Base-by-base conservation (phyloP, 352 stramenopile species). In the Phytopythium kandeliae region DNA sequence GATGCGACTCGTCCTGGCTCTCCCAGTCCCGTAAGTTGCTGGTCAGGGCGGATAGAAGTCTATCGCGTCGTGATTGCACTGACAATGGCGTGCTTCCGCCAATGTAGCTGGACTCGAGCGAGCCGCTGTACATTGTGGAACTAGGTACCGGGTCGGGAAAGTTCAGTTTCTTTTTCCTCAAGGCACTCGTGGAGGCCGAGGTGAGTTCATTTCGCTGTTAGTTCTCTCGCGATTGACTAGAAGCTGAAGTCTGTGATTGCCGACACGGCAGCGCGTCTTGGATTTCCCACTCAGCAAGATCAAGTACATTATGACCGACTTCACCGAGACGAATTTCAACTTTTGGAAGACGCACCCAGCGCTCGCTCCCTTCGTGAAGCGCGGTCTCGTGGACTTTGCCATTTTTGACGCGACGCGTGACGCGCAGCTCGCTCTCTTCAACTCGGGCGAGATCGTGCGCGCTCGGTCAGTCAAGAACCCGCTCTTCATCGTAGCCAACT, bases 301-400 rank as follows among this genome's bases (percentile, higher is more conserved):
- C 51, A 79, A 91, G 40, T 98, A 97, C 73, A 83, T 98, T 38
- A 97, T 98, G 88, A 97, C 91, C 15, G 93, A 97, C 67, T 97
- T 97, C 54, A 97, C 88, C 13, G 74, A 95, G 62, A 75, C 78
- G 22, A 97, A 97, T 56, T 86, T 98, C 36, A 95, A 96, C 42
- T 98, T 97, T 42, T 97, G 92, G 90, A 85, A 84, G 57, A 83
- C 74, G 0, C 89, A 98, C 60, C 86, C 86, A 25, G 78, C 81
- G 28, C 58, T 97, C 24, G 74, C 74, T 12, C 78, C 83, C 3
- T 98, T 93, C 38, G 76, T 98, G 12, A 67, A 88, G 34, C 71
- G 67, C 25, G 90, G 89, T 1, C 75, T 95, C 48, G 68, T 98
- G 12, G 91, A 98, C 59, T 92, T 96, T 62, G 90, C 89, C 34